Conservation (phyloP, 768 basidiomycete genomes). For the Lactarius psammicola region DNA sequence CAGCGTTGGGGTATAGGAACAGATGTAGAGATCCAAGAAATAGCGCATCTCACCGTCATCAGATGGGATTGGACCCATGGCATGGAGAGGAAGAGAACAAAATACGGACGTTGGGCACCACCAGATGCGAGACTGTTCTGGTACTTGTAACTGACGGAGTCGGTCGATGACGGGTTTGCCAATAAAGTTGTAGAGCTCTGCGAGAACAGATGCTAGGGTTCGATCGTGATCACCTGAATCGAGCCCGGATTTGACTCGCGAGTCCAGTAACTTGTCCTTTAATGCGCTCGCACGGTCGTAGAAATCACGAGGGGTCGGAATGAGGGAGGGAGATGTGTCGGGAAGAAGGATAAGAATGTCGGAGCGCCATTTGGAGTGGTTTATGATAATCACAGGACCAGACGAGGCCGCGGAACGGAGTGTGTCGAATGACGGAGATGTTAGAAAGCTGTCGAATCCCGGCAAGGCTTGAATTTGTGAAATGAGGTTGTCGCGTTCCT, state of each 20-base stretch:
- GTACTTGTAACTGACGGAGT: neutral
- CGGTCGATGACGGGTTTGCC: neutral
- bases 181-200: slow-evolving; percentile 6
- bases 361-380: neutral
- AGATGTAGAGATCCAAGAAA: slow-evolving; percentile 12
- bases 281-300: neutral
- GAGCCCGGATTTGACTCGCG: neutral
- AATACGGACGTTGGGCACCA: slow-evolving; percentile 18
- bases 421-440: neutral
- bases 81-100: slow-evolving; percentile 23
- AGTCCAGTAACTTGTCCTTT: neutral
- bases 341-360: slow-evolving; percentile 14
- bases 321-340: neutral
- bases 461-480: too few species aligned
- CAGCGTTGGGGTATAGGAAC: neutral
- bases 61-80: slow-evolving; percentile 13
- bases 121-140: slow-evolving; percentile 18
- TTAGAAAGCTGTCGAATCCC: too few species aligned
- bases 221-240: neutral
- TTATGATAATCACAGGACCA: slow-evolving; percentile 17
- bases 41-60: neutral
- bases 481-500: too few species aligned
- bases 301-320: neutral
- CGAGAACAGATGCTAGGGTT: too few species aligned
- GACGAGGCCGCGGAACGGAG: neutral